Evolutionary conservation across 2,329 filamentous ascomycete species (phyloP).

Genomic region (Fusarium mexicanum): DNA sequence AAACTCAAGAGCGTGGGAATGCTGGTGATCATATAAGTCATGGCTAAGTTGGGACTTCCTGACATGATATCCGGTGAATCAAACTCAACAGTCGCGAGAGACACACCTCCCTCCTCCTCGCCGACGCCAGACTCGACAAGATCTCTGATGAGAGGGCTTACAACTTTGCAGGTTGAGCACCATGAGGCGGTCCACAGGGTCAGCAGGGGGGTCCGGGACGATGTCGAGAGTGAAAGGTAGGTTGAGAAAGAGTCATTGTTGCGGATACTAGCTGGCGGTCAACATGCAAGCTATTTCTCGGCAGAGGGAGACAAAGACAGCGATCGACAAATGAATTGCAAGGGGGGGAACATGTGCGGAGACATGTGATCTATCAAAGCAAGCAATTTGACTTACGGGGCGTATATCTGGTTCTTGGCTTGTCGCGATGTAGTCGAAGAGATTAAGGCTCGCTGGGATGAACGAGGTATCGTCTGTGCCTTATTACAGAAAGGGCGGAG

Average conservation of each 20-base stretch:
- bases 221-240: constrained; percentile 64
- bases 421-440: constrained; percentile 39
- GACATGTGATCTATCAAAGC: constrained; percentile 19
- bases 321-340: constrained; percentile 37
- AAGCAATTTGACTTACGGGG: constrained; percentile 44
- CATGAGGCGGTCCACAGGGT: constrained; percentile 70
- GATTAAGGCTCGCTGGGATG: constrained; percentile 26
- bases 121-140: constrained; percentile 63
- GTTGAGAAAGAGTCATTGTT: constrained; percentile 63
- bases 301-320: constrained; percentile 7
- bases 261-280: constrained; percentile 58
- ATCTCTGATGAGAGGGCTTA: constrained; percentile 59
- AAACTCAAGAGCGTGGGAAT: constrained; percentile 68
- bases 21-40: constrained; percentile 66
- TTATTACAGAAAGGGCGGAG: constrained; percentile 19
- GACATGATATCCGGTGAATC: constrained; percentile 67
- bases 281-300: constrained; percentile 18
- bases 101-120: constrained; percentile 65
- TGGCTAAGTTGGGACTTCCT: constrained; percentile 52
- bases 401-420: constrained; percentile 49
- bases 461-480: not conserved
- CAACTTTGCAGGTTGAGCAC: constrained; percentile 63
- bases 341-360: constrained; percentile 12
- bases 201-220: constrained; percentile 64
- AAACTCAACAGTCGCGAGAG: constrained; percentile 64